Base-by-base conservation (phyloP, 2,329 filamentous ascomycete genomes). In the Beauveria scarabaeidicola region DNA sequence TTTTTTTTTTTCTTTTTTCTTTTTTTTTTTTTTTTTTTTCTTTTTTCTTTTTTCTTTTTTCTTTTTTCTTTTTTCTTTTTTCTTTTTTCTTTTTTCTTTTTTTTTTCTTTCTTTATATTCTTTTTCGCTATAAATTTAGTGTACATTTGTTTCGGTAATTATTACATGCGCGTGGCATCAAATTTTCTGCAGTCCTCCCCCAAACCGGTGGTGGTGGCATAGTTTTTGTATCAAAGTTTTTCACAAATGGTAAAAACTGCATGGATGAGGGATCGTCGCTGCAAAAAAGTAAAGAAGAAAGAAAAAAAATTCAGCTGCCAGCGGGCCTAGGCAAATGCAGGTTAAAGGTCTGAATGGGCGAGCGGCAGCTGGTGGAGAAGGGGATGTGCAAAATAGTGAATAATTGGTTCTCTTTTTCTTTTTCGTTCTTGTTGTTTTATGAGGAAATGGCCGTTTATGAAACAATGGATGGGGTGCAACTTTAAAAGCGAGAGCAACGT, bases 221-320 rank as follows among this genome's bases (percentile, higher is more conserved):
- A 13, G 11, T 11, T 32, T 11, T 32, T 32, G 10, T 32, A 32
- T 32, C 29, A 32, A 13, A 32, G 29, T 32, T 32, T 32, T 32
- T 32, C 29, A 32, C 29, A 5, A 5, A 32, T 32, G 29, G 29
- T 32, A 1, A 13, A 32, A 32, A 32, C 11, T 46, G 27, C 41
- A 55, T 55, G 52, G 52, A 55, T 55, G 41, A 46, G 29, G 27
- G 52, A 47, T 55, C 43, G 41, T 36, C 51, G 21, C 13, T 43
- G 21, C 27, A 21, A 3, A 21, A 10, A 19, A n/a, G 46, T 15
- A n/a, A n/a, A 52, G 1, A 15, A 10, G 4, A 13, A 54, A 15
- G 41, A 1, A 19, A 8, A 5, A n/a, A 44, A 9, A 21, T 47
- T 47, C 52, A 55, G 52, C 52, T 55, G 17, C 36, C n/a, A n/a